Percentiles rank a stretch among this genome's conserved stretches.
Evolutionary conservation across 2,329 filamentous ascomycete species (phyloP).

Genomic region (Stachybotrys elegans): DNA sequence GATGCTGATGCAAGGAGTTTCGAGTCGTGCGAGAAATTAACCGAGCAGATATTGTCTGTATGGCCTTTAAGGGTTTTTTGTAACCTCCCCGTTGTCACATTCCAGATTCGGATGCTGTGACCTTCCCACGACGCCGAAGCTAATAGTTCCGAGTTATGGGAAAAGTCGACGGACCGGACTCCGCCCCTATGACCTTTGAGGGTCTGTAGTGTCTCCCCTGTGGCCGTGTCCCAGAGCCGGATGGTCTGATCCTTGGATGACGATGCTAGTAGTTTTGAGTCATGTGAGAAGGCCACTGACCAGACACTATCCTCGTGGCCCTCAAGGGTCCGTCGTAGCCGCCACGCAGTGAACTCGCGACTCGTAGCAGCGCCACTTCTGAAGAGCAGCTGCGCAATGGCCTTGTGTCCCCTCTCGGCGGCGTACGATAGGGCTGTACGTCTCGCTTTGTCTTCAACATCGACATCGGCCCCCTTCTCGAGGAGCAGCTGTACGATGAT

Average conservation of each 20-base stretch:
- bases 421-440: not conserved
- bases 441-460: not conserved
- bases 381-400: not conserved
- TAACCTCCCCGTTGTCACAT: not conserved
- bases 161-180: not conserved
- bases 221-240: not conserved
- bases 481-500: not conserved
- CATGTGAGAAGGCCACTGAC: not conserved
- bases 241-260: not conserved
- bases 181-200: not conserved
- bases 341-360: not conserved
- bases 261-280: not conserved
- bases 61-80: not conserved
- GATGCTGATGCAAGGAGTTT: not conserved
- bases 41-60: not conserved
- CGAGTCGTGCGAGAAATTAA: not conserved
- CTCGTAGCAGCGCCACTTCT: not conserved
- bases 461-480: not conserved
- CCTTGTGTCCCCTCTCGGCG: not conserved
- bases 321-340: not conserved
- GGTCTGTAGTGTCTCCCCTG: not conserved
- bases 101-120: not conserved
- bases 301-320: not conserved
- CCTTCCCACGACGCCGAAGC: not conserved
- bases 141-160: not conserved